These are phyloP conservation scores for Astrephomene gubernaculifera DNA, from an alignment of 139 green algal genomes.

Conservation along the genomic window DNA sequence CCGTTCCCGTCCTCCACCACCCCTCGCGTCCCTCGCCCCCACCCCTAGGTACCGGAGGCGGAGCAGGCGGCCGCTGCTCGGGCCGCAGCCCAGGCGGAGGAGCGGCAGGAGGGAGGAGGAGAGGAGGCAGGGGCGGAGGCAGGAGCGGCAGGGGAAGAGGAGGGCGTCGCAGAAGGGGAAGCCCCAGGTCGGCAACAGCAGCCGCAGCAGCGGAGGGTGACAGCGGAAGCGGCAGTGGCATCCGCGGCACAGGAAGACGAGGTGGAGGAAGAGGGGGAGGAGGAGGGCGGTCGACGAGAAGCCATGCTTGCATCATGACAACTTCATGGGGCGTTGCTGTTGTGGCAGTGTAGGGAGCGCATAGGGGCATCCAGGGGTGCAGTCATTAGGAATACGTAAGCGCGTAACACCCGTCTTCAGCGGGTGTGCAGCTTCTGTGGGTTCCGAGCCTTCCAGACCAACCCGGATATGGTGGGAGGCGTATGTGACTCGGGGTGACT, in stretches of 20 bases:
- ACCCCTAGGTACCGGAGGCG: not conserved
- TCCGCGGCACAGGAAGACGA: not conserved
- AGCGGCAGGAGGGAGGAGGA: not conserved
- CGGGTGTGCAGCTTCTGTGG: no score
- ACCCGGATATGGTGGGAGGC: no score
- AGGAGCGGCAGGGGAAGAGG: not conserved
- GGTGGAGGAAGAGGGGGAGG: slow-evolving; percentile 19
- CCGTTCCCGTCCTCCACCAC: no score
- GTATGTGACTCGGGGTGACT: no score
- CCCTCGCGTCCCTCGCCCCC: not conserved
- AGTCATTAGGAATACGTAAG: no score
- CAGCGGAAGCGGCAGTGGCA: not conserved
- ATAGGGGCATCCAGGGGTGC: no score
- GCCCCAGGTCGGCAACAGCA: not conserved
- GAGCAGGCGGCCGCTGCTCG: not conserved
- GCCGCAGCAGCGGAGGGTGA: not conserved
- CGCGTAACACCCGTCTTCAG: no score
- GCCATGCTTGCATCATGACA: slow-evolving; percentile 23
- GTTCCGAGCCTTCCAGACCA: no score
- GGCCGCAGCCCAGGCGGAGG: not conserved
- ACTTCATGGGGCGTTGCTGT: no score
- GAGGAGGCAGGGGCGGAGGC: not conserved
- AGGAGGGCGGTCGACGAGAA: slow-evolving; percentile 2
- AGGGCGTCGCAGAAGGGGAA: no score
- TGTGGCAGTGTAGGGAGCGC: no score